Evolutionary conservation across 352 stramenopile species (phyloP).

Genomic region (Thalassiosira pacifica): DNA sequence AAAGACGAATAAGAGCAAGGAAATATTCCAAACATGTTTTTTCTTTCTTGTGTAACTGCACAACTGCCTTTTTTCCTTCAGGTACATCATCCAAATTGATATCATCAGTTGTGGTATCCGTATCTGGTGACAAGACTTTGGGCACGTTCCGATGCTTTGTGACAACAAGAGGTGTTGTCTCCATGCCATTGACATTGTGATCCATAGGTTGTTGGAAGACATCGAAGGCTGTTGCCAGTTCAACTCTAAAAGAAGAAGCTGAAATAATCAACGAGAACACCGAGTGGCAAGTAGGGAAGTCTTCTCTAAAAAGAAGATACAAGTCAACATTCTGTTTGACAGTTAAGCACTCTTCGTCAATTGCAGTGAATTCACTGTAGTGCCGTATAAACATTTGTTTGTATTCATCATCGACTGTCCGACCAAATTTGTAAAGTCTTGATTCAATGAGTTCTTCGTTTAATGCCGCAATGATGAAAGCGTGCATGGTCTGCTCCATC

Average conservation of each 20-base stretch:
- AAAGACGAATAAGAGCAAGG: neutral
- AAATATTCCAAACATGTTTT: slow-evolving; percentile 8
- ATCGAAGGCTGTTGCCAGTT: neutral
- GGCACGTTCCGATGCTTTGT: too few relatives aligned
- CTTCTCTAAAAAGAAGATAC: neutral
- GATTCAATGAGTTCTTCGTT: neutral
- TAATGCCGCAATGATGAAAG: too few relatives aligned
- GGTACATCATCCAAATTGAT: neutral
- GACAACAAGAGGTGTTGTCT: too few relatives aligned
- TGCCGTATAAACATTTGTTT: neutral
- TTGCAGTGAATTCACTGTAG: neutral
- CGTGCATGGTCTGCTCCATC: too few relatives aligned
- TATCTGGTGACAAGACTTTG: too few relatives aligned
- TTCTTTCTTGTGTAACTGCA: neutral
- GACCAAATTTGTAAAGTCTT: neutral
- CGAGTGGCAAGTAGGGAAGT: neutral
- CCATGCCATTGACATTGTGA: neutral
- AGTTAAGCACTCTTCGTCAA: neutral
- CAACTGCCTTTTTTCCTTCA: too few relatives aligned
- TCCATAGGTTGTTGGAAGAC: neutral
- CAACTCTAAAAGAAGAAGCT: neutral
- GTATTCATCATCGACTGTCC: neutral
- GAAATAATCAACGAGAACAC: slow-evolving; percentile 5
- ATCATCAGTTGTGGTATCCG: too few relatives aligned
- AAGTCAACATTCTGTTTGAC: neutral